These are phyloP conservation scores for Plantago elongata DNA, from an alignment of 257 asterid species.

Conservation along the genomic window DNA sequence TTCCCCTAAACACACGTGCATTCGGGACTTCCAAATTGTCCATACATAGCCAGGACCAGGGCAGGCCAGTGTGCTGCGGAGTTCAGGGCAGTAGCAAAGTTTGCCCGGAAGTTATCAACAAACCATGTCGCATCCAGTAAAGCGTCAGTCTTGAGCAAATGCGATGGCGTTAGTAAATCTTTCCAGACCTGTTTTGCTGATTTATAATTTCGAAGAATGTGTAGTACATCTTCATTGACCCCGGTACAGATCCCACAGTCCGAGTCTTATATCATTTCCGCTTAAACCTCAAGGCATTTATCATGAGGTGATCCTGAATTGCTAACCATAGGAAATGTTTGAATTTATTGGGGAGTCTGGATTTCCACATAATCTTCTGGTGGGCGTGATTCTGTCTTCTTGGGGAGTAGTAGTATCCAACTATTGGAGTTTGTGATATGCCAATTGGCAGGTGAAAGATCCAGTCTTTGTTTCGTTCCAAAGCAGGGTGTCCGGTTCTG, in stretches of 20 bases:
- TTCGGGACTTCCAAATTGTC: not conserved
- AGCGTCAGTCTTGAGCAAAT: not conserved
- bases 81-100: too few relatives aligned
- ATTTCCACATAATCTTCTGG: not conserved
- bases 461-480: not conserved
- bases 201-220: not conserved
- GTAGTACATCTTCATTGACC: not conserved
- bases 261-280: not conserved
- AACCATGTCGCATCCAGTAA: too few relatives aligned
- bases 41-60: too few relatives aligned
- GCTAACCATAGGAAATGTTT: too few relatives aligned
- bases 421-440: not conserved
- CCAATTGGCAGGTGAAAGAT: not conserved
- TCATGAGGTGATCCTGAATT: too few relatives aligned
- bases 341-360: too few relatives aligned
- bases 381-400: too few relatives aligned
- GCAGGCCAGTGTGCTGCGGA: too few relatives aligned
- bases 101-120: too few relatives aligned
- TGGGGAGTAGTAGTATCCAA: too few relatives aligned
- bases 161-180: not conserved
- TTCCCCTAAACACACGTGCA: not conserved
- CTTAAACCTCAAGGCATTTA: not conserved
- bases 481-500: not conserved
- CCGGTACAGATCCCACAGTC: not conserved
- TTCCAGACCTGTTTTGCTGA: not conserved